These are phyloP conservation scores for apple (Malus domestica) DNA, from an alignment of 306 rosid species.

Conservation along the genomic window DNA sequence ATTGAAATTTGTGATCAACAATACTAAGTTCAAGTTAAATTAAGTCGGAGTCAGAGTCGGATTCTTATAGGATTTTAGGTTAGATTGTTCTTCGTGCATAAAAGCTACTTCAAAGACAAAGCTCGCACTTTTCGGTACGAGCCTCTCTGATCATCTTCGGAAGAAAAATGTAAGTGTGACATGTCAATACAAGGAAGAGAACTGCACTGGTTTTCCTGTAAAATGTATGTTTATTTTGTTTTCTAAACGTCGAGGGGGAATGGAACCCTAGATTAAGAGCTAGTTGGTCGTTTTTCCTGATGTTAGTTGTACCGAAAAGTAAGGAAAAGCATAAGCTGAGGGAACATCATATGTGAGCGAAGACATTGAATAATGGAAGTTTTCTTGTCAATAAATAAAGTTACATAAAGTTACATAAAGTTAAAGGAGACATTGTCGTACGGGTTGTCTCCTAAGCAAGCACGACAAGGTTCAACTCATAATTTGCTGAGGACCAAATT, in stretches of 20 bases:
- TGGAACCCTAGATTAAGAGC: background rate
- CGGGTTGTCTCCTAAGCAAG: background rate
- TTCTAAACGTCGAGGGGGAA: background rate
- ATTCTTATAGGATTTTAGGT: background rate
- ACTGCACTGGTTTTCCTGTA: background rate
- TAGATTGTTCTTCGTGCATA: background rate
- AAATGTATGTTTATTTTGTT: background rate
- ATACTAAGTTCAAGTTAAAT: background rate
- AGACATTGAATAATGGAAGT: background rate
- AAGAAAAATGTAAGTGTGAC: conserved; percentile 10
- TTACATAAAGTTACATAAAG: background rate
- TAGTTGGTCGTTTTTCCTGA: background rate
- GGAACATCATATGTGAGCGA: background rate
- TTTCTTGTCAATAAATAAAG: background rate
- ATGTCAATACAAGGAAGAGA: background rate
- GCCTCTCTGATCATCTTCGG: background rate
- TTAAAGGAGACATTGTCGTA: background rate
- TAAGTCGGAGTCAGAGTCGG: background rate
- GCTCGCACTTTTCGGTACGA: background rate
- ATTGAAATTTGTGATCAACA: conserved; percentile 18
- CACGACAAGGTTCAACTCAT: background rate
- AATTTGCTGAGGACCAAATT: background rate
- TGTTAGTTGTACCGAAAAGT: background rate
- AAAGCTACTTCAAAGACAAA: conserved; percentile 5
- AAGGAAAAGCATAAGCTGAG: background rate